Evolutionary conservation across 129 eudicot genomes (phyloP), one percentile per base, ranked within the genome.

Genomic region (Flaveria trinervia): DNA sequence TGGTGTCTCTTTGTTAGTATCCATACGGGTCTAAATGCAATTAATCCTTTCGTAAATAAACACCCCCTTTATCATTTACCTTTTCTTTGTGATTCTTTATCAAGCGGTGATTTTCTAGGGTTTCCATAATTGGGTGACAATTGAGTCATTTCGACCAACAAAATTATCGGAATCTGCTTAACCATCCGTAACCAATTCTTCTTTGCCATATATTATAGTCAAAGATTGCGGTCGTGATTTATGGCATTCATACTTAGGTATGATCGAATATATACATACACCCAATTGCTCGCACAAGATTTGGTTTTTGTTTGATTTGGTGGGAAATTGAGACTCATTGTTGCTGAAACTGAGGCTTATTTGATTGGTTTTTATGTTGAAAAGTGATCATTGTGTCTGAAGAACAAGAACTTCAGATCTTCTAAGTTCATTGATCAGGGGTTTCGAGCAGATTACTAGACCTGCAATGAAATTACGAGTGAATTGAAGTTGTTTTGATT

Each of bases 91-190:
- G 78, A 17, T 72, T 79, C 80, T 18, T 52, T 75, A 65, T 79
- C 80, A 66, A 44, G 57, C 39, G 41, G 62, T 64, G 62, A 10
- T 57, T 57, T 57, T 62, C 61, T 82, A 66, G 82, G 71, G 84
- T 79, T 80, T 65, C 78, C 56, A 56, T 73, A 79, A 56, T 71
- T 78, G 82, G 77, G 69, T 76, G 57, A 75, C 69, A 65, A 66
- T 81, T 75, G 76, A 39, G 13, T 8, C 14, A 45, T 45, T 45
- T 45, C 11, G 64, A 70, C 77, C 15, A 61, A 68, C 71, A 70
- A 45, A 68, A 60, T 65, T 69, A 76, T 76, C 61, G 65, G 57
- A 61, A 60, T 71, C 84, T 66, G 61, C 51, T 13, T 75, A 77
- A 28, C 43, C 66, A 75, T 62, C 81, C 15, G 73, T 72, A 79